Evolutionary conservation across 371 early-diverging fungal genomes (phyloP), one percentile per base, ranked within the genome.

Genomic region (Syncephalis plumigaleata): DNA sequence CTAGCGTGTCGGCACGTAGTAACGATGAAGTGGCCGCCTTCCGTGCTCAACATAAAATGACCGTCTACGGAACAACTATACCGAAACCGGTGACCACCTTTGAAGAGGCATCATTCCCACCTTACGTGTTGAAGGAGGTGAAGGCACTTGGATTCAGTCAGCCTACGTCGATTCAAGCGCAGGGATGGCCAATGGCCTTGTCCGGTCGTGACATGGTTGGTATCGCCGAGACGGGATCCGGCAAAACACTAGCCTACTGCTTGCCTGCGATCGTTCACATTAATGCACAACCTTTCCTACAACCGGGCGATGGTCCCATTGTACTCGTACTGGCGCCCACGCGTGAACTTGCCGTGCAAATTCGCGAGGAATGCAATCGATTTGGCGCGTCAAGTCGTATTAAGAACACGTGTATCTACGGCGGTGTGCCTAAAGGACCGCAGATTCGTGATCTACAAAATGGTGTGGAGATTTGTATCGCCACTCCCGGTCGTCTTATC

Each of bases 181-280:
- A 98, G 64, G 99, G 98, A 45, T 97, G 97, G 97, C 97, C 99
- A 9, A 95, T 96, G 96, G 98, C 98, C 11, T 76, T 99, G 31
- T 81, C 81, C 39, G 98, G 98, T 49, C 76, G 96, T 50, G 95
- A 98, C 65, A 85, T 99, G 63, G 97, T 98, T 25, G 93, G 92
- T 53, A 84, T 98, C 53, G 99, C 99, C 15, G 84, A 91, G 57
- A 98, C 99, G 18, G 99, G 99, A 51, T 91, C 91, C 39, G 99
- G 99, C 27, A 99, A 99, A 64, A 99, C 99, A 2, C 67, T 98
- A 7, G 88, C 94, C 2, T 99, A 95, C 66, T 77, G 85, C 40
- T 67, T 99, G 18, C 99, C 99, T 36, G 88, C 94, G 18, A 86
- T 99, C 48, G 88, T 97, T 21, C 99, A 99, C 65, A 98, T 98